Conservation (phyloP, 352 stramenopile species). For the Sclerospora graminicola region DNA sequence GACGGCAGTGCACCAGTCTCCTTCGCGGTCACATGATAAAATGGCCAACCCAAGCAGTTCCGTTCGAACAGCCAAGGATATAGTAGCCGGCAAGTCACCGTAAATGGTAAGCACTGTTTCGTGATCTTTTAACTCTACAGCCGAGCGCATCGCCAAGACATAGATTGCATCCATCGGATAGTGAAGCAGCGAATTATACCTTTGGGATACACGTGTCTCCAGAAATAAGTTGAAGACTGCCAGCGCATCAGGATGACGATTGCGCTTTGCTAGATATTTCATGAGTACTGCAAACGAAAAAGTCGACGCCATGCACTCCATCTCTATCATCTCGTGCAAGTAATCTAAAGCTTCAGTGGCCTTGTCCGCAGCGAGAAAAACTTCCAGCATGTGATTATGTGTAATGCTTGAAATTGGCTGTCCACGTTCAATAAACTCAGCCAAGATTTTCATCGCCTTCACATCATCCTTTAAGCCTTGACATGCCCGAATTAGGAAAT, state of each 20-base stretch:
- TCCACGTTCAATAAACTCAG: slow-evolving; percentile 51
- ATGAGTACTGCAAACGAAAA: slow-evolving; percentile 71
- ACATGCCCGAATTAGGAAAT: slow-evolving; percentile 66
- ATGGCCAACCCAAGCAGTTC: slow-evolving; percentile 41
- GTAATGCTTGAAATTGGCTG: slow-evolving; percentile 46
- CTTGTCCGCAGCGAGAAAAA: slow-evolving; percentile 52
- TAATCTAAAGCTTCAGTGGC: slow-evolving; percentile 31
- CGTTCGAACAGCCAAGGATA: slow-evolving; percentile 44
- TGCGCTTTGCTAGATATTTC: slow-evolving; percentile 42
- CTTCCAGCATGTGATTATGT: slow-evolving; percentile 68
- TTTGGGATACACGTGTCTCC: slow-evolving; percentile 30
- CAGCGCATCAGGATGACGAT: slow-evolving; percentile 32
- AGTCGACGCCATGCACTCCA: slow-evolving; percentile 34
- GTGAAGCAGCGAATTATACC: slow-evolving; percentile 46
- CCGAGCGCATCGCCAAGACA: slow-evolving; percentile 47
- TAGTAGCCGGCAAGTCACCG: slow-evolving; percentile 24
- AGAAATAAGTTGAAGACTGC: slow-evolving; percentile 54
- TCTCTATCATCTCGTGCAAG: slow-evolving; percentile 38
- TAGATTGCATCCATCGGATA: slow-evolving; percentile 59
- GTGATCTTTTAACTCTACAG: slow-evolving; percentile 35
- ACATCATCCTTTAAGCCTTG: slow-evolving; percentile 34
- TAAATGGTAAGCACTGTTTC: slow-evolving; percentile 56
- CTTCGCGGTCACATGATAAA: slow-evolving; percentile 43
- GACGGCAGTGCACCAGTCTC: slow-evolving; percentile 68
- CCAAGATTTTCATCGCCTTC: slow-evolving; percentile 34